Percentiles rank a stretch among this genome's conserved stretches.
Evolutionary conservation across 2,329 filamentous ascomycete species (phyloP).

Genomic region (Neofusicoccum kwambonambiense): DNA sequence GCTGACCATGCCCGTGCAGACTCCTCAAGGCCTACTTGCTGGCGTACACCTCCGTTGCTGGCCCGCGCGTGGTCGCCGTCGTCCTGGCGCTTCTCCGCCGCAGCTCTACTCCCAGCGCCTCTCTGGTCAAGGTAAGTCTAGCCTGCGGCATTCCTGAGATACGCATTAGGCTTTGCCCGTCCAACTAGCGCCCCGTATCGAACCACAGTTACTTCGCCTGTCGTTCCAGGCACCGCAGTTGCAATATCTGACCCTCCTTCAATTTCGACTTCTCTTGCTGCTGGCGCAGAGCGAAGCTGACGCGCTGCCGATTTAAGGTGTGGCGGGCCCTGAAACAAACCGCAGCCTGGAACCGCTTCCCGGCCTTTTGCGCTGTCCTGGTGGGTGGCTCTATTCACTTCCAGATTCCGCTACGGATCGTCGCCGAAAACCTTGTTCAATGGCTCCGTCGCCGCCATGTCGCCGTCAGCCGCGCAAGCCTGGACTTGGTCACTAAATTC

Average conservation of each 20-base stretch:
- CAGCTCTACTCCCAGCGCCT: neutral
- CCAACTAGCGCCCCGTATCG: neutral
- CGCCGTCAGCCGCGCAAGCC: neutral
- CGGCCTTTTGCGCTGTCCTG: constrained; percentile 52
- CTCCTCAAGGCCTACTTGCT: constrained; percentile 21
- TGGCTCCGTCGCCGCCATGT: neutral
- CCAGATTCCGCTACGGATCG: constrained; percentile 30
- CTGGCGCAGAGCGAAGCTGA: constrained; percentile 20
- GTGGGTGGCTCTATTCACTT: constrained; percentile 53
- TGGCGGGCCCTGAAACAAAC: constrained; percentile 38
- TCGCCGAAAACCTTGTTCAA: neutral
- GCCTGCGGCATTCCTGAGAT: neutral
- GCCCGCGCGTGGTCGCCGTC: constrained; percentile 43
- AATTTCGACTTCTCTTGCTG: neutral
- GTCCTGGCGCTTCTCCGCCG: constrained; percentile 18
- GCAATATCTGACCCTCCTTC: neutral
- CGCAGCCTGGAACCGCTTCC: constrained; percentile 49
- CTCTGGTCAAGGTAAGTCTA: constrained; percentile 16
- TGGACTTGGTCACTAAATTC: constrained; percentile 28
- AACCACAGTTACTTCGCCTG: constrained; percentile 5
- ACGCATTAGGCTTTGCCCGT: constrained; percentile 1
- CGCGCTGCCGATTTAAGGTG: constrained; percentile 33
- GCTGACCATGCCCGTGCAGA: constrained; percentile 6
- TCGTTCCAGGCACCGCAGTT: neutral
- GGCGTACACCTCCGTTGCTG: constrained; percentile 44